phyloP scores from a whole-genome alignment of 2,329 filamentous ascomycete genomes.

The Ophiostoma novo-ulmi region DNA sequence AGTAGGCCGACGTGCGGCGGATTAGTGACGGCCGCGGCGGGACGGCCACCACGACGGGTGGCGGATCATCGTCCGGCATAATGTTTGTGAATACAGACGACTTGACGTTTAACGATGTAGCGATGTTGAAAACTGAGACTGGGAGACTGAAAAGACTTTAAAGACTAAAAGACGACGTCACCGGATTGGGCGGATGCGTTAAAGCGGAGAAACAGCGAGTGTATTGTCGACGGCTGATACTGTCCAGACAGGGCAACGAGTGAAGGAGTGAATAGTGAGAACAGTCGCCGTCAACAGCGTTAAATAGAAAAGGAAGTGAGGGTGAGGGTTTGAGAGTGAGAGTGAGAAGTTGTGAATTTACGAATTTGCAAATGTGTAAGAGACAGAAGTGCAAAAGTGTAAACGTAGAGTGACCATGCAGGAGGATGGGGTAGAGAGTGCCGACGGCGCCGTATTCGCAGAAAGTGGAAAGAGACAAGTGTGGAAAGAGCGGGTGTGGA shows the following conservation, averaged over 20 bases:
- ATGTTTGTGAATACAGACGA: neutral
- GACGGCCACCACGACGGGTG: neutral
- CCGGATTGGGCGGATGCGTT: slow-evolving; percentile 3
- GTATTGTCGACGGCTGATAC: neutral
- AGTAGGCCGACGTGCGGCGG: slow-evolving; percentile 20
- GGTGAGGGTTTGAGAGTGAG: neutral
- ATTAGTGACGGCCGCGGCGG: neutral
- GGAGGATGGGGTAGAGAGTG: neutral
- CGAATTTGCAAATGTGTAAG: slow-evolving; percentile 7
- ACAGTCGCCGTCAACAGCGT: neutral
- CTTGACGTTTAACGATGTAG: neutral
- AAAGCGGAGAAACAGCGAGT: neutral
- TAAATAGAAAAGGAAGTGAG: neutral
- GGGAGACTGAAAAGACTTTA: no score
- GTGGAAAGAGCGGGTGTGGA: slow-evolving; percentile 3
- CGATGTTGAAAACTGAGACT: neutral
- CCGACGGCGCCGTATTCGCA: slow-evolving; percentile 9
- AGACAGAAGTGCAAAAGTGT: neutral
- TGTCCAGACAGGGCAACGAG: slow-evolving; percentile 5
- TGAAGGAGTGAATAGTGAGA: neutral
- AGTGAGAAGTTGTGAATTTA: neutral
- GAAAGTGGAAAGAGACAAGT: neutral
- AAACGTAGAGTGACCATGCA: neutral
- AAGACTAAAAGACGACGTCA: neutral
- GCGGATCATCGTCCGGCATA: neutral